Evolutionary conservation across 169 alveolate genomes (phyloP).

Genomic region (Nephromyces sp.): DNA sequence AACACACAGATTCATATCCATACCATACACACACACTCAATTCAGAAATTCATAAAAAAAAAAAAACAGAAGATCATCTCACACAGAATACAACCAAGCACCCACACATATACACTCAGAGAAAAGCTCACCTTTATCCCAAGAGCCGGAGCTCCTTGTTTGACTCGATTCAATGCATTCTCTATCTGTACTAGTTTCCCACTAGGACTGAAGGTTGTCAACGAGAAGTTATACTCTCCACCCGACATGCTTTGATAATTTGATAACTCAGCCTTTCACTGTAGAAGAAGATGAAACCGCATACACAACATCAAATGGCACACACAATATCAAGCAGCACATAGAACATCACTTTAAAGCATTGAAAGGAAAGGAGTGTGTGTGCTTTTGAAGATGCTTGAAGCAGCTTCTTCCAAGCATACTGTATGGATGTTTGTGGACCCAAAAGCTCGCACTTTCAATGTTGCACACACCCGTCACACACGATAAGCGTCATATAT

Average conservation of each 20-base stretch:
- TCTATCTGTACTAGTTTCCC: constrained; percentile 95
- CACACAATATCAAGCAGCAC: background rate
- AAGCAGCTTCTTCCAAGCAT: background rate
- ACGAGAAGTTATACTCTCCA: constrained; percentile 77
- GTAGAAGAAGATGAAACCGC: background rate
- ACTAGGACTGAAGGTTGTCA: constrained; percentile 88
- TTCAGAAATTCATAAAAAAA: too few relatives aligned
- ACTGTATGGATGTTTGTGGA: background rate
- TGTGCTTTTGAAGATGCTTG: background rate
- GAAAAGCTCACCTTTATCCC: too few relatives aligned
- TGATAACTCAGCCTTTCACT: background rate
- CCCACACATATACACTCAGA: too few relatives aligned
- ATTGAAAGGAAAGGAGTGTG: background rate
- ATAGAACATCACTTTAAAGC: background rate
- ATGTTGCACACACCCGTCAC: too few relatives aligned
- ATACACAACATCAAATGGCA: background rate
- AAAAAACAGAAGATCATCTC: background rate
- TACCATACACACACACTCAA: too few relatives aligned
- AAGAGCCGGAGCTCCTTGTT: constrained; percentile 32
- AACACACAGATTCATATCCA: too few relatives aligned
- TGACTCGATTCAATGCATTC: constrained; percentile 84
- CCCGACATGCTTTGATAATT: constrained; percentile 38
- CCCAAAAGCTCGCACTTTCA: too few relatives aligned
- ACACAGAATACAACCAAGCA: background rate
- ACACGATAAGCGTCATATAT: too few relatives aligned